Conservation (phyloP, 2,329 filamentous ascomycete species). For the Pseudocercospora musae region DNA sequence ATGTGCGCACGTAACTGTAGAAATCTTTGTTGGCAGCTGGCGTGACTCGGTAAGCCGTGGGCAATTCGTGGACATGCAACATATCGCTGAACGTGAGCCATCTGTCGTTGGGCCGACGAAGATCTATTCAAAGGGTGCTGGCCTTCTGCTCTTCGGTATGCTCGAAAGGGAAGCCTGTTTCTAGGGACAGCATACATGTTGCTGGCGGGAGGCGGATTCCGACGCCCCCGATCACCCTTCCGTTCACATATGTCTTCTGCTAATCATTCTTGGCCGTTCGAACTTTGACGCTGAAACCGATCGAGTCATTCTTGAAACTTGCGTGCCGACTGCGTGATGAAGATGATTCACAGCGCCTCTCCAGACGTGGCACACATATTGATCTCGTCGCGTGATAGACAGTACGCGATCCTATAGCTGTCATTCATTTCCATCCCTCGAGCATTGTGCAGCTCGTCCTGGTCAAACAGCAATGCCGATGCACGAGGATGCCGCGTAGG, state of each 20-base stretch:
- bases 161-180: neutral
- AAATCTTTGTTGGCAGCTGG: neutral
- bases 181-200: neutral
- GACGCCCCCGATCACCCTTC: too few species aligned
- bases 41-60: slow-evolving; percentile 3
- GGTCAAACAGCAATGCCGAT: neutral
- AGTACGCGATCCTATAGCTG: too few species aligned
- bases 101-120: slow-evolving; percentile 2
- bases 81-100: slow-evolving; percentile 2
- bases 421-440: neutral
- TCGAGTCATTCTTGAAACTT: too few species aligned
- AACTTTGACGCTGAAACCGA: too few species aligned
- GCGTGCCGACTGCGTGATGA: neutral
- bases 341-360: neutral
- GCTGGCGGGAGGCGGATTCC: slow-evolving; percentile 1
- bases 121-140: neutral
- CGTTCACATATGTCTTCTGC: neutral
- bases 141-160: slow-evolving; percentile 1
- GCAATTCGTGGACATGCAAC: neutral
- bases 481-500: neutral
- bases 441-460: neutral
- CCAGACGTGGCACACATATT: neutral
- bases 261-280: neutral
- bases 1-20: too few species aligned
- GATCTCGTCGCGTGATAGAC: neutral